Evolutionary conservation across 2,329 filamentous ascomycete species (phyloP), one percentile per base, ranked within the genome.

Genomic region (Sarocladiaceae sp.): DNA sequence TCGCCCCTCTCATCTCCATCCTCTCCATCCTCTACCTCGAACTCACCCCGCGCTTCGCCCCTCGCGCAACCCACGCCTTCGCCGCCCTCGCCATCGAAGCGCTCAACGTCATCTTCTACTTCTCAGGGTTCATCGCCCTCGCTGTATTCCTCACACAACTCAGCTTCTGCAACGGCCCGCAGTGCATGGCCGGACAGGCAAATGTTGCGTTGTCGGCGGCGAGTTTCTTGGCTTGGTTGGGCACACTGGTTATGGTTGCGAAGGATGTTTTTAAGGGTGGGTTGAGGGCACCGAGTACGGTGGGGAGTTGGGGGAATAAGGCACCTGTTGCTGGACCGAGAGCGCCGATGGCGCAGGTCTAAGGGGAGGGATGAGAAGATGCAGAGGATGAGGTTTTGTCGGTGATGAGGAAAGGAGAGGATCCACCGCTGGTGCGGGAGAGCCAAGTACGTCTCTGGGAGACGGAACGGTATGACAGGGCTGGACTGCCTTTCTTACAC

Each of bases 101-200:
- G 29, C 52, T 71, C 58, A 84, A 82, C 62, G 68, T 73, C 4
- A 56, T 82, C 52, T 77, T 84, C 62, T 82, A 81, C 68, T 79
- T 84, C 63, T 70, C 73, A 18, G 80, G 80, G 52, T 84, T 84
- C 67, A 72, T 82, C 58, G 78, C 78, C 10, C 72, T 84, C 18
- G 71, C 78, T 39, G 73, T 78, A 56, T 84, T 82, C 66, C 74
- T 85, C 57, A 69, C 72, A 62, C 68, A 69, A 50, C 69, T 84
- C 48, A 66, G 76, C 52, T 80, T 81, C 68, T 85, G 82, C 66
- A 70, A 72, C 25, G 82, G 81, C 37, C 70, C 68, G 33, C 77
- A 83, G 23, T 86, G 82, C 68, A 70, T 70, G 22, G 73, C 77
- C 12, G 79, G 78, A 36, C 76, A 76, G 18, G 78, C 78, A 39